Evolutionary conservation across 495 filamentous ascomycete species (phyloP), one percentile per base, ranked within the genome.

Genomic region (Amorphotheca resinae): DNA sequence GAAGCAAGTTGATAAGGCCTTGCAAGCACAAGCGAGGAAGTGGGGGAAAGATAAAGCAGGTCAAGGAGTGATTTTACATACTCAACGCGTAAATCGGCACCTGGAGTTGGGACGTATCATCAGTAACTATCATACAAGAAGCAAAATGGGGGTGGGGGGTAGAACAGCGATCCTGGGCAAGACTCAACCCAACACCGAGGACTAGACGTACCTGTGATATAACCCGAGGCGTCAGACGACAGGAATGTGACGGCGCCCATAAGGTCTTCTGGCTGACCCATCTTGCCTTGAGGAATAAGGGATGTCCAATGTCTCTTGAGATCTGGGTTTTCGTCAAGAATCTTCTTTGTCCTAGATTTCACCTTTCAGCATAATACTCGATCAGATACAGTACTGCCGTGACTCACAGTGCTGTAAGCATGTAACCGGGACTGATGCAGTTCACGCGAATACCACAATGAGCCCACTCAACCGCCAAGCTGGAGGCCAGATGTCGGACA

Each of bases 241-340:
- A 96, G 63, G 65, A 89, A 95, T 1, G 83, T 82, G 35, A 95
- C 89, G 1, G 89, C 78, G 1, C 89, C 89, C 86, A 89, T 94
- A 15, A 96, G 68, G 52, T 96, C 91, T 56, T 82, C 80, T 0
- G 89, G 91, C 3, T 80, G 72, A 12, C 89, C 89, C 87, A 96
- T 94, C 59, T 83, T 84, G 14, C 87, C 89, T 56, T 79, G 75
- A 0, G 89, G 89, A 43, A 94, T 96, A 22, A 93, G 70, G 7
- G 84, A 87, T 0, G 77, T 93, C 89, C 89, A 96, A 54, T 89
- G 73, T 44, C 77, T 67, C 58, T 82, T 79, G 11, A 95, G 72
- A 18, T 93, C 84, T 31, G 86, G 87, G 49, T 93, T 93, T 38
- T 93, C 84, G 42, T 94, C 80, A 23, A 95, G 72, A 50, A 96